Conservation (phyloP, 306 rosid genomes). For the Castanopsis chinensis region DNA sequence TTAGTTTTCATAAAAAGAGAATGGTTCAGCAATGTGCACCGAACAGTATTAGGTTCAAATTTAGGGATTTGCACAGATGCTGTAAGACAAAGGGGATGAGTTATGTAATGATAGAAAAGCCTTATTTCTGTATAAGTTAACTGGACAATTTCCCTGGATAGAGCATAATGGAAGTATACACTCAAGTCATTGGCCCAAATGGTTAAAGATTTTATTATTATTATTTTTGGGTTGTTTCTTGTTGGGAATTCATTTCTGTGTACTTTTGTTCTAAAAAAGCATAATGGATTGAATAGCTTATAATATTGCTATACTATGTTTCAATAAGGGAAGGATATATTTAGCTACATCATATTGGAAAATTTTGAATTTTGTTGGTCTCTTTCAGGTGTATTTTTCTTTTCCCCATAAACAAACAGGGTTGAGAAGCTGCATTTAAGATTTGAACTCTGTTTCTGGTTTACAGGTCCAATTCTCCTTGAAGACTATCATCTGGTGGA, state of each 20-base stretch:
- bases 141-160: not conserved
- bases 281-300: not conserved
- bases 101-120: not conserved
- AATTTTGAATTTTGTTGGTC: not conserved
- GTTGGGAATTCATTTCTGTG: not conserved
- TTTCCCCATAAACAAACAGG: not conserved
- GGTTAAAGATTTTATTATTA: not conserved
- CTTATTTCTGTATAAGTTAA: not conserved
- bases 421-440: not conserved
- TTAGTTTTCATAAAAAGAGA: not conserved
- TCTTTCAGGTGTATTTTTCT: not conserved
- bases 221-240: not conserved
- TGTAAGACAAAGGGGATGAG: not conserved
- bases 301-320: not conserved
- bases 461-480: constrained; percentile 87
- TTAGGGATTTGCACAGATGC: not conserved
- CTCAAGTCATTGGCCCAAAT: not conserved
- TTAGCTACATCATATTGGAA: not conserved
- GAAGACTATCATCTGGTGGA: constrained; percentile 96
- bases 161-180: not conserved
- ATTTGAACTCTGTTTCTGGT: not conserved
- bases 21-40: not conserved
- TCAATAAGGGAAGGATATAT: not conserved
- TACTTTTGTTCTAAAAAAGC: not conserved
- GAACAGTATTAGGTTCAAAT: not conserved